Base-by-base conservation (phyloP, 768 basidiomycete species). In the Termitomyces sp. region DNA sequence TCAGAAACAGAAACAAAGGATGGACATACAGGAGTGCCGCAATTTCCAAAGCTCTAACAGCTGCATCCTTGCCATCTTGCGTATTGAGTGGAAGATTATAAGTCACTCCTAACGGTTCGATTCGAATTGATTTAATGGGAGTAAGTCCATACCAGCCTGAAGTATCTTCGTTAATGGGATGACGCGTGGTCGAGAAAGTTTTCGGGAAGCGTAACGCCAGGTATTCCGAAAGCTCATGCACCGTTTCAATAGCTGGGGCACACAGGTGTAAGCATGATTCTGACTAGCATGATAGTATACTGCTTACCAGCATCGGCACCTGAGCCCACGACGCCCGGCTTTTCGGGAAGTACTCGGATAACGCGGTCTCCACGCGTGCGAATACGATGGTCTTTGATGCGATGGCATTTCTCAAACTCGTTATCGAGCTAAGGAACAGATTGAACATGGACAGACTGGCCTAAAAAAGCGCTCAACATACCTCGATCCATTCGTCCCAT, bases 401-500 rank as follows among this genome's bases (percentile, higher is more conserved):
- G 71, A 64, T 87, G 80, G 64, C 83, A 86, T 19, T 66, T 62
- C 12, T 72, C 65, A 63, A 82, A 87, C 54, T 81, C 72, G 54
- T 78, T 75, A 67, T 89, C 89, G 32, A 89, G 75, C 83, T 85
- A 52, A n/a, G 48, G 43, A 23, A 57, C 34, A 51, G 29, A 25
- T 6, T 40, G 11, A 32, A 47, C 14, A 16, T n/a, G 19, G 4
- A 27, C 8, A 16, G 31, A 23, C 5, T 1, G 23, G 14, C 16
- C n/a, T 27, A n/a, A 52, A 19, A 47, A 56, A 37, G n/a, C 31
- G 19, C 25, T 47, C 23, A 34, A 57, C 68, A n/a, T 59, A 84
- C 85, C 73, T 89, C 85, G 45, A 90, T 82, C 89, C 88, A 90
- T 53, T 86, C 82, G 40, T 78, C 76, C 83, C 84, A 90, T 9